Evolutionary conservation across 2,329 filamentous ascomycete species (phyloP).

Genomic region (Ilyonectria mors-panacis): DNA sequence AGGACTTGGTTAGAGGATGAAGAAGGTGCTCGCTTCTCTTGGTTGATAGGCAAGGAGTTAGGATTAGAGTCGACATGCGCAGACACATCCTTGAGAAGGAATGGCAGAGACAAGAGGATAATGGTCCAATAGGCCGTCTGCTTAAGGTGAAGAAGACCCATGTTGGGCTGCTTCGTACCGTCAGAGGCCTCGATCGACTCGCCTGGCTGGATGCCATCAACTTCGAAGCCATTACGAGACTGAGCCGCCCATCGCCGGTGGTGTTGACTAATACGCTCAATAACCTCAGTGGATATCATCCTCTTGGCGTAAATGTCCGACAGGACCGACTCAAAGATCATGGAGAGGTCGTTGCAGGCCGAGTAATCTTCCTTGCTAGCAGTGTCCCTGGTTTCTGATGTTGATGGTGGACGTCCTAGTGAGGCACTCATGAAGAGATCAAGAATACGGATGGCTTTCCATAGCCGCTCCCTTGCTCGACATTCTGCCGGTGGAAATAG

Average conservation of each 20-base stretch:
- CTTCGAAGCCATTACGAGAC: slow-evolving; percentile 33
- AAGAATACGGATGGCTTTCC: slow-evolving; percentile 52
- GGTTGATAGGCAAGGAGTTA: slow-evolving; percentile 32
- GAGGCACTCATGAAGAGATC: slow-evolving; percentile 54
- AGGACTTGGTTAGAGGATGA: slow-evolving; percentile 46
- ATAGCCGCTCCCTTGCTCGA: slow-evolving; percentile 49
- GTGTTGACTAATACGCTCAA: slow-evolving; percentile 46
- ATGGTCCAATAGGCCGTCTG: slow-evolving; percentile 57
- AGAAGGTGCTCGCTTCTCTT: slow-evolving; percentile 19
- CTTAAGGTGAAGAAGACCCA: slow-evolving; percentile 51
- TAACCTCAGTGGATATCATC: slow-evolving; percentile 48
- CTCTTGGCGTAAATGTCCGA: slow-evolving; percentile 53
- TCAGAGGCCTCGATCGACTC: slow-evolving; percentile 33
- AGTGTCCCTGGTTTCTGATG: slow-evolving; percentile 49
- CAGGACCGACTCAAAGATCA: slow-evolving; percentile 55
- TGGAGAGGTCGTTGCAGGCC: slow-evolving; percentile 52
- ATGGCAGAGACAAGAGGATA: slow-evolving; percentile 55
- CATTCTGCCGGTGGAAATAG: slow-evolving; percentile 47
- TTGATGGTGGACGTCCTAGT: slow-evolving; percentile 52
- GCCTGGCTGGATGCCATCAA: slow-evolving; percentile 41
- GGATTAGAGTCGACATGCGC: slow-evolving; percentile 41
- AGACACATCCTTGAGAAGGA: slow-evolving; percentile 51
- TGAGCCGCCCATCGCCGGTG: slow-evolving; percentile 44
- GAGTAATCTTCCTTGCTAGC: slow-evolving; percentile 43
- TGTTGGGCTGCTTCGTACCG: slow-evolving; percentile 43